These are phyloP conservation scores for Exsudoporus floridanus DNA, from an alignment of 1,284 basidiomycete genomes.

Conservation along the genomic window DNA sequence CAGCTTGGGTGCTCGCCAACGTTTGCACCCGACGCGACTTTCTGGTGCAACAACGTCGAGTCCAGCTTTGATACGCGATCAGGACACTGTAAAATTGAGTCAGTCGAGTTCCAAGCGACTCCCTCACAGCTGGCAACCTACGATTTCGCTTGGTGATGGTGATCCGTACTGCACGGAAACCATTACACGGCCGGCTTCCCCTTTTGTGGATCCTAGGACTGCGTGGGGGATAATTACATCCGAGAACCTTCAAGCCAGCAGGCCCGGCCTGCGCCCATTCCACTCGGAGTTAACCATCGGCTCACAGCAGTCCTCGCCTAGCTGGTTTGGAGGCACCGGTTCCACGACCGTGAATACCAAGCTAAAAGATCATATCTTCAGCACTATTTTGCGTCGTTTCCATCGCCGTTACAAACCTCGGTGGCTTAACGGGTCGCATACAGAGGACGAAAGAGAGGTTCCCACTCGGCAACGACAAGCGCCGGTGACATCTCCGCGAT, in stretches of 20 bases:
- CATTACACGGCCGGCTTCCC: slow-evolving; percentile 6
- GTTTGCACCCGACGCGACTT: slow-evolving; percentile 42
- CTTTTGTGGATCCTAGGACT: slow-evolving; percentile 26
- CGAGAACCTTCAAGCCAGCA: slow-evolving; percentile 35
- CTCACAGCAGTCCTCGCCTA: slow-evolving; percentile 37
- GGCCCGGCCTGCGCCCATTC: slow-evolving; percentile 39
- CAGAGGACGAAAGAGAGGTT: slow-evolving; percentile 46
- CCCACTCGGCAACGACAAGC: slow-evolving; percentile 48
- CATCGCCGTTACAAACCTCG: slow-evolving; percentile 50
- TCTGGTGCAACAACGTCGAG: slow-evolving; percentile 59
- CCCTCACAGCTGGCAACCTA: slow-evolving; percentile 43
- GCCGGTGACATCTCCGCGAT: slow-evolving; percentile 36
- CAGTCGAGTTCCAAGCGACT: slow-evolving; percentile 35
- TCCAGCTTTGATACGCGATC: slow-evolving; percentile 53
- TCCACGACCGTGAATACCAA: slow-evolving; percentile 90
- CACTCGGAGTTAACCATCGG: slow-evolving; percentile 39
- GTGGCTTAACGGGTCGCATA: slow-evolving; percentile 30
- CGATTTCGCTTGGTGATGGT: slow-evolving; percentile 38
- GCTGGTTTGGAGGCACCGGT: slow-evolving; percentile 81
- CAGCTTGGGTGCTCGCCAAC: slow-evolving; percentile 33
- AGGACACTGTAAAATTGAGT: slow-evolving; percentile 4
- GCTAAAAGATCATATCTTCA: slow-evolving; percentile 92
- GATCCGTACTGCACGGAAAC: slow-evolving; percentile 53
- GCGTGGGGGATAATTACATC: slow-evolving; percentile 25
- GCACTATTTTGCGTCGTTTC: slow-evolving; percentile 75